A percentile compares a stretch with the other conserved stretches of the same genome.
Evolutionary conservation across 2,329 filamentous ascomycete species (phyloP).

Genomic region (Alternaria longipes): DNA sequence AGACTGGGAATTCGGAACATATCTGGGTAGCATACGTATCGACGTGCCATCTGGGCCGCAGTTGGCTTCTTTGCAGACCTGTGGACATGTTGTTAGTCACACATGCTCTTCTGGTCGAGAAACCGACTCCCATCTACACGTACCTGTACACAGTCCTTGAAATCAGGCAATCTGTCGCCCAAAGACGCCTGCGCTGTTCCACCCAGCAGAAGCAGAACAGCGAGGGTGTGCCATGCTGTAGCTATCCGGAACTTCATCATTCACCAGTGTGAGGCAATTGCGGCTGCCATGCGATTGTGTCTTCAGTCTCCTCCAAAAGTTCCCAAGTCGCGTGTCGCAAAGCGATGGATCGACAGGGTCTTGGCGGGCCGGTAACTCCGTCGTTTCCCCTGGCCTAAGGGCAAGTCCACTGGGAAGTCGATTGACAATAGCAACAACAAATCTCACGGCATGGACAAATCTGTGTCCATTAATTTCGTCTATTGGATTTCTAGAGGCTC

Average conservation of each 20-base stretch:
- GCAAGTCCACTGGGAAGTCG: too few species aligned
- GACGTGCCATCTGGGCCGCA: conserved; percentile 71
- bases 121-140: conserved; percentile 18
- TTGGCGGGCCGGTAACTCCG: conserved; percentile 14
- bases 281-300: conserved; percentile 2
- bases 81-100: conserved; percentile 16
- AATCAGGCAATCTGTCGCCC: conserved; percentile 87
- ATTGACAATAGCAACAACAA: too few species aligned
- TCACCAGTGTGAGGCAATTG: not conserved
- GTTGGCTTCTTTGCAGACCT: conserved; percentile 85
- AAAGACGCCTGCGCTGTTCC: conserved; percentile 70
- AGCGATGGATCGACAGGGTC: conserved; percentile 13
- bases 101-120: too few species aligned
- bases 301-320: not conserved
- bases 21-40: conserved; percentile 69
- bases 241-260: conserved; percentile 41
- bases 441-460: too few species aligned
- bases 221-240: conserved; percentile 37
- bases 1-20: not conserved
- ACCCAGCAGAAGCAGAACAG: conserved; percentile 38
- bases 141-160: conserved; percentile 86
- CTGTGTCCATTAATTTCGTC: too few species aligned
- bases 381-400: not conserved
- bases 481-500: too few species aligned
- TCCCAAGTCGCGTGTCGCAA: conserved; percentile 7